These are phyloP conservation scores for Daldinia decipiens DNA, from an alignment of 495 filamentous ascomycete species.

Conservation along the genomic window DNA sequence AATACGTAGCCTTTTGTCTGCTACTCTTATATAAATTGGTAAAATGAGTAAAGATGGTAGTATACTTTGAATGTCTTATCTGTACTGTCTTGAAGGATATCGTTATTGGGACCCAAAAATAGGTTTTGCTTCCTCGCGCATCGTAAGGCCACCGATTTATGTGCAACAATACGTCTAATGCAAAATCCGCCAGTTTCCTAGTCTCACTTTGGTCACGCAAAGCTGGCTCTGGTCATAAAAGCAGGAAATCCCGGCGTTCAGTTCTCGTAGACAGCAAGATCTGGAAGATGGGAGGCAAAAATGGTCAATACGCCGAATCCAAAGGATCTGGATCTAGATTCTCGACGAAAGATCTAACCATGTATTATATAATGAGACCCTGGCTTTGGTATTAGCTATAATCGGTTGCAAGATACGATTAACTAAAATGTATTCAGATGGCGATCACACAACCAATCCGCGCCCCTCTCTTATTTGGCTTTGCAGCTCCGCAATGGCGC, in stretches of 20 bases:
- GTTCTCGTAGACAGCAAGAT: neutral
- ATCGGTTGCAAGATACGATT: neutral
- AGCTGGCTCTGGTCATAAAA: neutral
- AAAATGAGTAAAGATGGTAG: too few relatives aligned
- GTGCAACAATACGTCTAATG: neutral
- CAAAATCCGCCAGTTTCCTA: neutral
- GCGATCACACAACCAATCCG: slow-evolving; percentile 7
- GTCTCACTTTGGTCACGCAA: neutral
- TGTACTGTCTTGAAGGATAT: too few relatives aligned
- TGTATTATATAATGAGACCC: neutral
- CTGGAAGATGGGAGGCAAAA: neutral
- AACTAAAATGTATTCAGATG: neutral
- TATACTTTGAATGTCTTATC: too few relatives aligned
- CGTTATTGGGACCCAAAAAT: too few relatives aligned
- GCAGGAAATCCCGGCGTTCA: neutral
- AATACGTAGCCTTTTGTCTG: too few relatives aligned
- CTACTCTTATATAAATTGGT: too few relatives aligned
- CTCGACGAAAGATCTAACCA: neutral
- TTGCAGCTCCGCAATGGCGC: slow-evolving; percentile 15
- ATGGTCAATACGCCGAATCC: neutral
- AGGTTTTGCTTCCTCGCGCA: too few relatives aligned
- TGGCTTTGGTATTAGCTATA: neutral
- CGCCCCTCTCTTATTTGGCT: neutral
- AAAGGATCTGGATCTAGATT: neutral
- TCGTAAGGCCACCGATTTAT: too few relatives aligned